Percentiles rank a stretch among this genome's conserved stretches.
Evolutionary conservation across 768 basidiomycete genomes (phyloP).

Genomic region (Rhizopogon salebrosus): DNA sequence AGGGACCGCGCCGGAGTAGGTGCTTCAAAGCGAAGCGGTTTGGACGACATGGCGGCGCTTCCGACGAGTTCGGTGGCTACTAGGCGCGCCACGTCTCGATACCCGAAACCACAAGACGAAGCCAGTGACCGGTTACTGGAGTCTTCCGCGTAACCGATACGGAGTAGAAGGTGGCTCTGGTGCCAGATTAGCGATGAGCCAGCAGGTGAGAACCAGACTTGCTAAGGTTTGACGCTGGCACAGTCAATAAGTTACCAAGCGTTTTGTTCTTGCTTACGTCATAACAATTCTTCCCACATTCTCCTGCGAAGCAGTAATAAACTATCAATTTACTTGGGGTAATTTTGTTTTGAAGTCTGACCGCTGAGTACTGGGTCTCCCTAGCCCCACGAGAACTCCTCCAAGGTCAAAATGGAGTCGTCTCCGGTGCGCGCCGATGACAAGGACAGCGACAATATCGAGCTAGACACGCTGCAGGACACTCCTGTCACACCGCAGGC

Average conservation of each 20-base stretch:
- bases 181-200: conserved; percentile 13
- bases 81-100: conserved; percentile 5
- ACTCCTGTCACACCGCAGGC: conserved; percentile 17
- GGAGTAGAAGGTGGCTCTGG: conserved; percentile 6
- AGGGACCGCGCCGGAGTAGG: conserved; percentile 50
- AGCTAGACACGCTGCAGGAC: conserved; percentile 29
- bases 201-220: conserved; percentile 20
- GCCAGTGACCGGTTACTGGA: conserved; percentile 7
- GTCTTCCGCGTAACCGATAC: conserved; percentile 13
- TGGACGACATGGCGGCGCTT: conserved; percentile 52
- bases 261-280: conserved; percentile 26
- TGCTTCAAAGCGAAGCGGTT: conserved; percentile 43
- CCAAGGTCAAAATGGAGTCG: background rate
- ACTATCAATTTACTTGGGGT: too few species aligned
- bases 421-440: background rate
- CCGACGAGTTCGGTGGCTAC: conserved; percentile 13
- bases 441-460: conserved; percentile 17
- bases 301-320: background rate
- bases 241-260: conserved; percentile 14
- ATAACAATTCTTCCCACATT: conserved; percentile 19
- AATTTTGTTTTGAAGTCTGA: background rate
- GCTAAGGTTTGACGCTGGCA: conserved; percentile 23
- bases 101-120: conserved; percentile 7
- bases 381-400: background rate
- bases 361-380: background rate